Evolutionary conservation across 78 protist genomes (phyloP), one percentile per base, ranked within the genome.

Genomic region (Dictyostelium intermedium): DNA sequence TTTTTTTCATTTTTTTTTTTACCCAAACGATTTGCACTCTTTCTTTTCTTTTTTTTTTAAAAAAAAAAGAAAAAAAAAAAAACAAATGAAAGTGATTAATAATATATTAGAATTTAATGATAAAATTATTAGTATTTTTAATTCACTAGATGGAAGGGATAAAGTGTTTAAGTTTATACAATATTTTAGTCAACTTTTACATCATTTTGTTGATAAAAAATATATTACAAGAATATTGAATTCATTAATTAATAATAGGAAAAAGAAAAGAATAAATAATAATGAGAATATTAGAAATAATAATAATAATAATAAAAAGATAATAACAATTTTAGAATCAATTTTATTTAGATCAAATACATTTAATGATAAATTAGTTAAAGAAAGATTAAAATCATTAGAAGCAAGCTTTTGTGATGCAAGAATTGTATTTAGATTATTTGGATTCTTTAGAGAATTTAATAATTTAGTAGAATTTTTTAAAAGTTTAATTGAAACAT

Each of bases 121-220:
- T 56, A 82, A 82, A 82, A 50, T 82, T 25, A 82, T 82, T 13
- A 18, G 23, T 25, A 3, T 82, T 32, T 60, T 82, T 35, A 32
- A 56, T 56, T n/a, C 30, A 25, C 25, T 82, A 23, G 60, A 82
- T 82, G 86, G 86, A 32, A 82, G 86, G 41, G 86, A 82, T 82
- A 82, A 82, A 82, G 50, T 82, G 23, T 82, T 82, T 60, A 82
- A 82, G 35, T 82, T 82, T 56, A 35, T 82, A 25, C 86, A 82
- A 82, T 82, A 82, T 32, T 82, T 56, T 82, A 34, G 53, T 34
- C 32, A 56, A 82, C 35, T 82, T 25, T 20, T 82, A 82, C 34
- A 56, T 27, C 39, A 56, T 35, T 50, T 14, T 14, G 11, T 82
- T 10, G 86, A 82, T 20, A 82, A 60, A 60, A 50, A 43, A 20